Percentiles rank a stretch among this genome's conserved stretches.
phyloP scores from a whole-genome alignment of 768 basidiomycete genomes.

The Boletus coccyginus region DNA sequence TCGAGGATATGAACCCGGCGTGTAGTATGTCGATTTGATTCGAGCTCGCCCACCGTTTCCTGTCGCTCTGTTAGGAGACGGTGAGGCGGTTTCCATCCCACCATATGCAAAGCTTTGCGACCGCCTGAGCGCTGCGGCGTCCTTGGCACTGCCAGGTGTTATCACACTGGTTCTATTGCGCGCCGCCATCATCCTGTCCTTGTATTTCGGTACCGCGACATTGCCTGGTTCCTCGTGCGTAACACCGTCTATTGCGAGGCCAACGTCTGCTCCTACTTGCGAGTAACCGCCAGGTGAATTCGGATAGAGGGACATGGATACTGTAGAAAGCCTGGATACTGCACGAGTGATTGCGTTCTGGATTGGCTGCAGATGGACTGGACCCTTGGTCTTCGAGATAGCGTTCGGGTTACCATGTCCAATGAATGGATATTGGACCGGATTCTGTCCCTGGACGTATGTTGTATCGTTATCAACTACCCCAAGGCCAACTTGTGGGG shows the following conservation, averaged over 20 bases:
- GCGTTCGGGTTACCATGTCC: conserved; percentile 23
- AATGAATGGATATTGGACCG: conserved; percentile 22
- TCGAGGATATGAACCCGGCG: conserved; percentile 52
- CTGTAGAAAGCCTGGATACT: conserved; percentile 39
- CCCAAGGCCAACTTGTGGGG: conserved; percentile 5
- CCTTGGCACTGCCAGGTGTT: conserved; percentile 18
- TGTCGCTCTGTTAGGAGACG: conserved; percentile 28
- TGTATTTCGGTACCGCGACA: conserved; percentile 33
- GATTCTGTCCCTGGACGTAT: conserved; percentile 14
- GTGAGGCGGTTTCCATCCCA: conserved; percentile 49
- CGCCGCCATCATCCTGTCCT: conserved; percentile 27
- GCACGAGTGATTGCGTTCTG: conserved; percentile 39
- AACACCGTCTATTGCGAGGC: conserved; percentile 35
- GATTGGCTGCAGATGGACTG: conserved; percentile 38
- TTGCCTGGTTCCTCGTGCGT: conserved; percentile 43
- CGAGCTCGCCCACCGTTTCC: conserved; percentile 54
- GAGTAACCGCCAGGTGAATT: conserved; percentile 36
- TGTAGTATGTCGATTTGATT: conserved; percentile 69
- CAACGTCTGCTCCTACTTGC: conserved; percentile 27
- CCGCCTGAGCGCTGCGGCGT: conserved; percentile 21
- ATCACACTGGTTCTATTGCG: conserved; percentile 24
- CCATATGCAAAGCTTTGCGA: conserved; percentile 50
- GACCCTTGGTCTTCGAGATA: conserved; percentile 24
- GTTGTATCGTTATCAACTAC: conserved; percentile 6
- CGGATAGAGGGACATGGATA: conserved; percentile 49